Evolutionary conservation across 495 filamentous ascomycete species (phyloP), one percentile per base, ranked within the genome.

Genomic region (Lepidopterella palustris): DNA sequence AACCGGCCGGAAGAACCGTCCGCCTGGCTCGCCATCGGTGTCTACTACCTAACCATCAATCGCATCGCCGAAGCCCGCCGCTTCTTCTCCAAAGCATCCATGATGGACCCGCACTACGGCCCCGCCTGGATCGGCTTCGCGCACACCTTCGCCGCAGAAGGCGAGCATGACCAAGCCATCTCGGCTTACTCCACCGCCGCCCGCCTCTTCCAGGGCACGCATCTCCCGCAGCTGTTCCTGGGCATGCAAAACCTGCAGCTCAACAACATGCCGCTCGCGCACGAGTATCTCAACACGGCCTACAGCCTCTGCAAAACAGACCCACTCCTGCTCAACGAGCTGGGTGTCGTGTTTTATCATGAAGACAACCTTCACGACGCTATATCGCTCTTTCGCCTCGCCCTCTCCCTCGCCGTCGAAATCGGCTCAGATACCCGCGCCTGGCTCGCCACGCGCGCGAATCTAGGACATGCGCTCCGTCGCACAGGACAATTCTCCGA

Each of bases 61-160:
- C 93, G 91, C 60, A 88, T 99, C 54, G 87, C 92, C 18, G 93
- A 99, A 72, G 90, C 93, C 3, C 85, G 93, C 0, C 85, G 91
- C 13, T 97, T 90, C 76, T 99, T 99, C 74, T 92, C 88, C 60
- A 99, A 99, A 78, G 88, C 93, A 11, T 91, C 86, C 62, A 87
- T 96, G 80, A 88, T 99, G 82, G 91, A 99, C 69, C 89, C 93
- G 27, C 93, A 97, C 75, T 97, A 95, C 65, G 95, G 93, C 4
- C 89, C 95, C 4, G 93, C 93, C 39, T 99, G 93, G 93, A 97
- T 99, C 60, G 93, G 93, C 8, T 99, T 99, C 73, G 93, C 93
- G 23, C 93, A 99, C 76, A 99, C 95, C 0, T 99, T 99, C 70
- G 95, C 93, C n/a, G 92, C 92, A n/a, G 93, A 99, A 73, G 93